phyloP scores from a whole-genome alignment of 768 basidiomycete species.

The Leucogyrophana mollusca region DNA sequence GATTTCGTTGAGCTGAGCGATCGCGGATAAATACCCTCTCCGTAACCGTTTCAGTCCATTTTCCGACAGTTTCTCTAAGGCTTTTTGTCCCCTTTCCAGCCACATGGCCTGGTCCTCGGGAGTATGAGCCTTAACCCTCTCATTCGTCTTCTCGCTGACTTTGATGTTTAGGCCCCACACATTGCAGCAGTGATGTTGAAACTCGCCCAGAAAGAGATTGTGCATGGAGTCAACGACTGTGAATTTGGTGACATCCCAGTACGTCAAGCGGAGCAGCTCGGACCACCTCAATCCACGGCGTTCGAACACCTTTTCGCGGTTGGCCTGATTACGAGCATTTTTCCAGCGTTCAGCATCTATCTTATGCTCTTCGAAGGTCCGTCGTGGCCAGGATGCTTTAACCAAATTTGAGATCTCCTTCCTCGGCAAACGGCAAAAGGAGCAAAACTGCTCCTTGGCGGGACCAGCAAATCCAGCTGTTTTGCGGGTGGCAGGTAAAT shows the following conservation, averaged over 20 bases:
- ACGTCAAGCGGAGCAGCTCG: slow-evolving; percentile 32
- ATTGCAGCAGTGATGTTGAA: slow-evolving; percentile 30
- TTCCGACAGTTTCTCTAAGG: neutral
- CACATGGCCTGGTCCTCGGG: slow-evolving; percentile 1
- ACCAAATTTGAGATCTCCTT: slow-evolving; percentile 30
- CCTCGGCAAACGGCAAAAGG: slow-evolving; percentile 19
- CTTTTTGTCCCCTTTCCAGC: neutral
- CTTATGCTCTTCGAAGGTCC: slow-evolving; percentile 14
- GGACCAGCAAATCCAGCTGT: slow-evolving; percentile 23
- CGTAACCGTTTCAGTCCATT: neutral
- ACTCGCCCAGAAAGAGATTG: slow-evolving; percentile 32
- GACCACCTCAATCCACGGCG: slow-evolving; percentile 28
- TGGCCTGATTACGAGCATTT: slow-evolving; percentile 12
- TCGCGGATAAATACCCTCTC: neutral
- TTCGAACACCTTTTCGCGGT: slow-evolving; percentile 17
- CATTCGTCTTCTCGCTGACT: slow-evolving; percentile 5
- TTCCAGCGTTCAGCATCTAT: slow-evolving; percentile 17
- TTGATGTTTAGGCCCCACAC: slow-evolving; percentile 22
- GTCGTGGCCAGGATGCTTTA: slow-evolving; percentile 18
- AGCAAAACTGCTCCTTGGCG: slow-evolving; percentile 24
- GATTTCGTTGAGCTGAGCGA: neutral
- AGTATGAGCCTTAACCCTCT: slow-evolving; percentile 2
- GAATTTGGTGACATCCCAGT: slow-evolving; percentile 35
- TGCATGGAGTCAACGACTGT: slow-evolving; percentile 42
- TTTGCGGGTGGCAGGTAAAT: slow-evolving; percentile 33